Percentiles rank a stretch among this genome's conserved stretches.
Conservation (phyloP, 306 rosid species). For the Phaseolus lunatus region DNA sequence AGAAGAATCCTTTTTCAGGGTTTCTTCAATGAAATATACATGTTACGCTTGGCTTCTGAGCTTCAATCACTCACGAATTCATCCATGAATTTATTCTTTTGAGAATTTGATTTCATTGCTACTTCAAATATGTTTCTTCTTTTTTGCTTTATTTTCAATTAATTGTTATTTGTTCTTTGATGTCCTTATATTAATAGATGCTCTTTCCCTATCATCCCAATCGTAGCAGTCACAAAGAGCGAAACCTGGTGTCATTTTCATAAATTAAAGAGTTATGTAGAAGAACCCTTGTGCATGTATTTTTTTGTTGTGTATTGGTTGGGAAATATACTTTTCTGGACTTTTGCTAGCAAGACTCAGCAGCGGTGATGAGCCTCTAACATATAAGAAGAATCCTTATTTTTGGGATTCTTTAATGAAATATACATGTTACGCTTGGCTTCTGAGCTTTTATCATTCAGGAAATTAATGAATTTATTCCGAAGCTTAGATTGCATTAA, state of each 20-base stretch:
- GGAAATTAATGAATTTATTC: background rate
- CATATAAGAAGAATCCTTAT: slow-evolving; percentile 46
- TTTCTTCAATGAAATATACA: slow-evolving; percentile 55
- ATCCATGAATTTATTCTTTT: background rate
- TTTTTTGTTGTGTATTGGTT: background rate
- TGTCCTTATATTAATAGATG: background rate
- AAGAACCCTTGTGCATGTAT: background rate
- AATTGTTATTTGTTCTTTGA: background rate
- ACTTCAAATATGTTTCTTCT: background rate
- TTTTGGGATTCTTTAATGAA: slow-evolving; percentile 53
- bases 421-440: slow-evolving; percentile 65
- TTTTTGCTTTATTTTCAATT: background rate
- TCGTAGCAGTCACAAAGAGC: background rate
- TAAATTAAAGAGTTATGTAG: background rate
- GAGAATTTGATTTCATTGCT: background rate
- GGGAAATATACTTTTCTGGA: background rate
- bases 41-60: slow-evolving; percentile 81
- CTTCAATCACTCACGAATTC: slow-evolving; percentile 16
- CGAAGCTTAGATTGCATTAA: background rate
- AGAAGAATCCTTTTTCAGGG: slow-evolving; percentile 40
- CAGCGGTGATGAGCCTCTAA: slow-evolving; percentile 64
- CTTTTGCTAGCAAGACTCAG: background rate
- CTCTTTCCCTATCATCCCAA: background rate
- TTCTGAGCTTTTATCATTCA: slow-evolving; percentile 57
- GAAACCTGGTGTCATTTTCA: background rate